Conservation (phyloP, 495 filamentous ascomycete species). For the Pseudotulostoma volvatum region DNA sequence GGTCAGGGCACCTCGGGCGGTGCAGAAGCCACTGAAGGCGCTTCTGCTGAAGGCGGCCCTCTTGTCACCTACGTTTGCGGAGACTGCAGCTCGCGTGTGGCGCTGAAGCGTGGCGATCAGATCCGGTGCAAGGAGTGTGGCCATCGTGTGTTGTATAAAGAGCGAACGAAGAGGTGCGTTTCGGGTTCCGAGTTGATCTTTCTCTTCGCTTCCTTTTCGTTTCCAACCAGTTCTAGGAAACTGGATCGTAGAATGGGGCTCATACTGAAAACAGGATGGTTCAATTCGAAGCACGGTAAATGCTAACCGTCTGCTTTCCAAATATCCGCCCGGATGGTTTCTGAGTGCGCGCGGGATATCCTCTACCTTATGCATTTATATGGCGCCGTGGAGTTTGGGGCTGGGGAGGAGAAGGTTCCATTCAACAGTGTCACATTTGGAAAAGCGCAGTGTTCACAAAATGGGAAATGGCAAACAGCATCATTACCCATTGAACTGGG, state of each 20-base stretch:
- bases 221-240: neutral
- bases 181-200: no score
- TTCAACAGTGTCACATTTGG: no score
- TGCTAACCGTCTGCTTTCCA: neutral
- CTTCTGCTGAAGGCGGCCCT: constrained; percentile 18
- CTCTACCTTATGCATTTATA: no score
- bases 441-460: no score
- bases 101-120: constrained; percentile 66
- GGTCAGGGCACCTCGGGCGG: constrained; percentile 26
- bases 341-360: no score
- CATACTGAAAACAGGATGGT: constrained; percentile 53
- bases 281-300: constrained; percentile 85
- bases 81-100: constrained; percentile 73
- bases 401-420: no score
- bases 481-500: no score
- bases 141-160: constrained; percentile 92
- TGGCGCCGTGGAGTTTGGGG: no score
- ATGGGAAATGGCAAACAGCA: no score
- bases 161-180: constrained; percentile 84
- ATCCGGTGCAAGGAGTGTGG: constrained; percentile 95
- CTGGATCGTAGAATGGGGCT: neutral
- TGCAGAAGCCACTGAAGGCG: constrained; percentile 15
- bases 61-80: constrained; percentile 77
- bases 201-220: neutral
- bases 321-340: neutral